These are phyloP conservation scores for Rhododendron mucronatum DNA, from an alignment of 148 eudicot species.

Conservation along the genomic window DNA sequence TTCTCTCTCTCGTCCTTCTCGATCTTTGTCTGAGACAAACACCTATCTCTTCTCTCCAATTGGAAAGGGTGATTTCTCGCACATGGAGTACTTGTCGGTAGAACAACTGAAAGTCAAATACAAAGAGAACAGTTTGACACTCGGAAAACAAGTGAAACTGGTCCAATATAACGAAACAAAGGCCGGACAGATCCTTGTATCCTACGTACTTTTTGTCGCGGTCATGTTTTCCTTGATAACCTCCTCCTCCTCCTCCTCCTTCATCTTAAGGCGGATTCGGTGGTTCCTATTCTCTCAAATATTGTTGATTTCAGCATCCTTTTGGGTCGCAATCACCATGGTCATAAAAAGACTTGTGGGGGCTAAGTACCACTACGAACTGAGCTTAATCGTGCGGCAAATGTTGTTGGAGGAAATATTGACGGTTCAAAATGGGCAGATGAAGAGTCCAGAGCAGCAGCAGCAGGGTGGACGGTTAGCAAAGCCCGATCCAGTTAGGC, in stretches of 20 bases:
- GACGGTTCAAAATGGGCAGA: background rate
- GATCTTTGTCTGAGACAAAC: too few species aligned
- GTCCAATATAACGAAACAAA: background rate
- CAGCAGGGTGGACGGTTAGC: background rate
- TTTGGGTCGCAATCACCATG: background rate
- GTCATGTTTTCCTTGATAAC: background rate
- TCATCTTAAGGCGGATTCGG: background rate
- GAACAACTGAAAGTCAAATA: background rate
- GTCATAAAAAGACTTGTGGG: background rate
- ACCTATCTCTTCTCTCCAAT: too few species aligned
- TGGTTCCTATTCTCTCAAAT: background rate
- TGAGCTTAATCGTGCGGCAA: background rate
- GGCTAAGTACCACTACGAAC: background rate
- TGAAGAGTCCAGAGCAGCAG: background rate
- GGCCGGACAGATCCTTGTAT: background rate
- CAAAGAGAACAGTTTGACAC: background rate
- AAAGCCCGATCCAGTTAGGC: background rate
- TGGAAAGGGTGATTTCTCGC: background rate
- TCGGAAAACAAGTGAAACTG: background rate
- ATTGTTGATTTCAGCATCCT: background rate
- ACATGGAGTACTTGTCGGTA: background rate
- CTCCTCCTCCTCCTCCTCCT: background rate
- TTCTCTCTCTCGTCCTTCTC: too few species aligned
- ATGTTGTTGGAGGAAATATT: background rate
- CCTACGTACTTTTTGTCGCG: background rate